Conservation (phyloP, 2,329 filamentous ascomycete species). For the Zymoseptoria crescenta region DNA sequence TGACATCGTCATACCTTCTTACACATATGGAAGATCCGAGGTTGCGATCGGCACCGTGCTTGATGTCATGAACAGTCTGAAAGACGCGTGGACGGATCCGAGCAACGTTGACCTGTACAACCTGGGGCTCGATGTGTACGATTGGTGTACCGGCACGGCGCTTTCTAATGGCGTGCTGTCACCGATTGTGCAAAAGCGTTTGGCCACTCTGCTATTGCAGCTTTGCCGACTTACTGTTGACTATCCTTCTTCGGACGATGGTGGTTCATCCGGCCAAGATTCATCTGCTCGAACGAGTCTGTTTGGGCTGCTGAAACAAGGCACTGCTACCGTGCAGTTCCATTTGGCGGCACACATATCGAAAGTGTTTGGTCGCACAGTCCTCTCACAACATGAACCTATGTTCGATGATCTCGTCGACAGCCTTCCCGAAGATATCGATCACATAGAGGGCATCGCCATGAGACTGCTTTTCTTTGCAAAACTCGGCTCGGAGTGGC, state of each 20-base stretch:
- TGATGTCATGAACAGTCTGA: conserved; percentile 57
- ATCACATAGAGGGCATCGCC: conserved; percentile 73
- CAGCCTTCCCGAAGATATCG: conserved; percentile 62
- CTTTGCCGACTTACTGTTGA: conserved; percentile 60
- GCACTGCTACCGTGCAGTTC: conserved; percentile 66
- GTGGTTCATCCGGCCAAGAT: conserved; percentile 35
- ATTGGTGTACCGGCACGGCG: conserved; percentile 62
- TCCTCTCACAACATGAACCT: conserved; percentile 74
- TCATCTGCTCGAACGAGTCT: conserved; percentile 63
- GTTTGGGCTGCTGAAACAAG: conserved; percentile 61
- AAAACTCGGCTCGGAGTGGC: conserved; percentile 72
- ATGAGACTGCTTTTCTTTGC: conserved; percentile 70
- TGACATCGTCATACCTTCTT: conserved; percentile 43
- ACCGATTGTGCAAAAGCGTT: conserved; percentile 54
- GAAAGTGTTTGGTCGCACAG: conserved; percentile 68
- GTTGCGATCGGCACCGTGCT: conserved; percentile 61
- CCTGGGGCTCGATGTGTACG: conserved; percentile 67
- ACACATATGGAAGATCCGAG: conserved; percentile 66
- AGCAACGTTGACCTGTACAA: conserved; percentile 53
- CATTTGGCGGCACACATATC: conserved; percentile 63
- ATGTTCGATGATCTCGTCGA: conserved; percentile 79
- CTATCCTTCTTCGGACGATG: conserved; percentile 51
- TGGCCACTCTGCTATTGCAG: conserved; percentile 62
- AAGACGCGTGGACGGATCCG: conserved; percentile 53
- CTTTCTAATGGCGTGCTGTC: conserved; percentile 65